Percentiles rank a stretch among this genome's conserved stretches.
Conservation (phyloP, 139 green algal genomes). For the Volvox africanus region DNA sequence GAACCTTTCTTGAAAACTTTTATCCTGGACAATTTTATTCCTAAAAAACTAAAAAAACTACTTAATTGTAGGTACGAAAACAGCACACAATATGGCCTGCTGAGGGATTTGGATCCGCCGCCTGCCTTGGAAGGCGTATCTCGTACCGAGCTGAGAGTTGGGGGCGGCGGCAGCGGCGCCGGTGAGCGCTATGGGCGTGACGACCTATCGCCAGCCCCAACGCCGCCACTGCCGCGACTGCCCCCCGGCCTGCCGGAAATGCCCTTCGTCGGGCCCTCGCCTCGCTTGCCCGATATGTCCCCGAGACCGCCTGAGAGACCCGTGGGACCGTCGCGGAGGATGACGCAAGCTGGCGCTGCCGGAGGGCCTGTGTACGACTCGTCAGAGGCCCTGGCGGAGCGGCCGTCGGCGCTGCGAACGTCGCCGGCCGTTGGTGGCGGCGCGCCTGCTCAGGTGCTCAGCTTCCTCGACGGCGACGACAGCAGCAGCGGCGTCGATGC, state of each 20-base stretch:
- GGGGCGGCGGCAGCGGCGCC: background rate
- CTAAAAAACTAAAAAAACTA: too few species aligned
- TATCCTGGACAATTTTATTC: too few species aligned
- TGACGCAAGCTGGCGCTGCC: background rate
- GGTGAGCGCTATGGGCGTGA: background rate
- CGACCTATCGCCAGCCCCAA: background rate
- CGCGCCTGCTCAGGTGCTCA: constrained; percentile 22
- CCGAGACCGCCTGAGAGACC: background rate
- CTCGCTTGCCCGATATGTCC: background rate
- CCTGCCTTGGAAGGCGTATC: too few species aligned
- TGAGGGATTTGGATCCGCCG: background rate
- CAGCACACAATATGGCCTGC: constrained; percentile 21
- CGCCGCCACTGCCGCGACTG: background rate
- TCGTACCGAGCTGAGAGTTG: background rate
- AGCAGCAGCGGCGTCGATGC: background rate
- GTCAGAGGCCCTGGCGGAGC: constrained; percentile 8
- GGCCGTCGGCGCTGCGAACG: background rate
- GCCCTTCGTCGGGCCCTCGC: background rate
- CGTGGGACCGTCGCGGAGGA: background rate
- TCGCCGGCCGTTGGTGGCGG: constrained; percentile 7
- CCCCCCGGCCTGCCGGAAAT: background rate
- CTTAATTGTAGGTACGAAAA: constrained; percentile 2
- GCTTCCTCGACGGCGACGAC: constrained; percentile 22
- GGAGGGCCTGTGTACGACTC: background rate
- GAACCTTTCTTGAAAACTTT: too few species aligned